These are phyloP conservation scores for Boletus sensibilis DNA, from an alignment of 768 basidiomycete genomes.

Conservation along the genomic window DNA sequence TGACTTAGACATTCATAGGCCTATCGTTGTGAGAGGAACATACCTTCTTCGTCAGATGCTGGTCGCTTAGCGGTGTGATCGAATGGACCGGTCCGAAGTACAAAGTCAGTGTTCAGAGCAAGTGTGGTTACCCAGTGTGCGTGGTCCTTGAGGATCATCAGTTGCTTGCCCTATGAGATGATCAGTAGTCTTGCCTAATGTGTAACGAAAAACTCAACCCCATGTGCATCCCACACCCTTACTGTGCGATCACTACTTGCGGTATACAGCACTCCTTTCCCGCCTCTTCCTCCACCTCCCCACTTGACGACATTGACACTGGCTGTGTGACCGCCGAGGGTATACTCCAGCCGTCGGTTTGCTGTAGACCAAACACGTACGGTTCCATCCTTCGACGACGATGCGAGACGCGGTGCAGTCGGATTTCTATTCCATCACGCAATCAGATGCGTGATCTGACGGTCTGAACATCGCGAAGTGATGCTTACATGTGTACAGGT, in stretches of 20 bases:
- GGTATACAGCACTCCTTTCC: slow-evolving; percentile 82
- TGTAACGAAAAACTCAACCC: slow-evolving; percentile 42
- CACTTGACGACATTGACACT: slow-evolving; percentile 95
- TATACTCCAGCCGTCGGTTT: slow-evolving; percentile 71
- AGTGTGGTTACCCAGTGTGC: slow-evolving; percentile 99
- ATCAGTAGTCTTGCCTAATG: slow-evolving; percentile 2
- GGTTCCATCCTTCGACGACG: slow-evolving; percentile 94
- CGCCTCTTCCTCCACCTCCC: slow-evolving; percentile 78
- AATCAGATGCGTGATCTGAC: slow-evolving; percentile 4
- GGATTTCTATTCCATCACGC: slow-evolving; percentile 55
- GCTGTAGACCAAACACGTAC: slow-evolving; percentile 90
- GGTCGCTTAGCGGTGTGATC: slow-evolving; percentile 84
- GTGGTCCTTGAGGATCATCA: slow-evolving; percentile 89
- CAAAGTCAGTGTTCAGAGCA: slow-evolving; percentile 92
- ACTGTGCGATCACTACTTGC: slow-evolving; percentile 94
- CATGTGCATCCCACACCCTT: slow-evolving; percentile 88
- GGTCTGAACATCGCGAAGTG: neutral
- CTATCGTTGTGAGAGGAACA: slow-evolving; percentile 8
- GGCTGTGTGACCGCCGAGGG: slow-evolving; percentile 90
- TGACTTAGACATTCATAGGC: neutral
- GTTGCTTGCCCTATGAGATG: slow-evolving; percentile 65
- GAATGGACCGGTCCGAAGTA: slow-evolving; percentile 91
- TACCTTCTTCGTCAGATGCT: slow-evolving; percentile 79
- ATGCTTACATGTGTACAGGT: slow-evolving; percentile 82
- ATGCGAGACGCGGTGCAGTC: slow-evolving; percentile 78